These are phyloP conservation scores for Ophiostoma pallidulum DNA, from an alignment of 2,329 filamentous ascomycete species.

Conservation along the genomic window DNA sequence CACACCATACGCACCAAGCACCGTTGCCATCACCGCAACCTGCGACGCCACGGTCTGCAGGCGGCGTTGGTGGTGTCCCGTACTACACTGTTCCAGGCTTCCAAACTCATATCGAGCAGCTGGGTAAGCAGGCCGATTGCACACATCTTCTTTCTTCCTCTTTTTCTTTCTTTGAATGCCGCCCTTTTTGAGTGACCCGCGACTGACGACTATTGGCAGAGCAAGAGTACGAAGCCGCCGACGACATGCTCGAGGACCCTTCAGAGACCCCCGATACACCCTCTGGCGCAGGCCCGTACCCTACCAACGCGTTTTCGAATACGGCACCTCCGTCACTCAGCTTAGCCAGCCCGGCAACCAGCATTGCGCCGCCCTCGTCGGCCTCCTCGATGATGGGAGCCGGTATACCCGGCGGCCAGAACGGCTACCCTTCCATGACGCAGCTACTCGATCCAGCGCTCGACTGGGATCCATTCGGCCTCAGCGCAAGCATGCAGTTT, in stretches of 20 bases:
- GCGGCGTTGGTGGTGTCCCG: slow-evolving; percentile 32
- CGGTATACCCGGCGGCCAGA: slow-evolving; percentile 26
- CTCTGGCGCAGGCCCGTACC: slow-evolving; percentile 55
- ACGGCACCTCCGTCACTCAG: slow-evolving; percentile 32
- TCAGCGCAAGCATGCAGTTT: slow-evolving; percentile 93
- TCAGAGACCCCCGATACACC: slow-evolving; percentile 55
- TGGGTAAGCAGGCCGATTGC: slow-evolving; percentile 65
- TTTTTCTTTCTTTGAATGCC: slow-evolving; percentile 29
- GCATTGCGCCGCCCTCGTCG: slow-evolving; percentile 15
- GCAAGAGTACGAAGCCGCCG: slow-evolving; percentile 91
- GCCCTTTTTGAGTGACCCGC: slow-evolving; percentile 35
- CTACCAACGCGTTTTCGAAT: slow-evolving; percentile 43
- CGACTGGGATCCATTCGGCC: slow-evolving; percentile 86
- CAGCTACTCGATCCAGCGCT: slow-evolving; percentile 67
- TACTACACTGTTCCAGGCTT: slow-evolving; percentile 78
- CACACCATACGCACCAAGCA: slow-evolving; percentile 21
- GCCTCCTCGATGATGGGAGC: slow-evolving; percentile 11
- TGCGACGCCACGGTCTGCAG: slow-evolving; percentile 20
- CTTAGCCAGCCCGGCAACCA: slow-evolving; percentile 28
- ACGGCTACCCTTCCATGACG: slow-evolving; percentile 60
- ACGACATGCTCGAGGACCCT: slow-evolving; percentile 78
- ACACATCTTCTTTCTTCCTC: slow-evolving; percentile 28
- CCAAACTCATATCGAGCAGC: slow-evolving; percentile 88
- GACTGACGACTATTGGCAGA: slow-evolving; percentile 64
- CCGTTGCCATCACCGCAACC: slow-evolving; percentile 17